Conservation (phyloP, 805 yeast genomes). For the Ogataea ramenticola region DNA sequence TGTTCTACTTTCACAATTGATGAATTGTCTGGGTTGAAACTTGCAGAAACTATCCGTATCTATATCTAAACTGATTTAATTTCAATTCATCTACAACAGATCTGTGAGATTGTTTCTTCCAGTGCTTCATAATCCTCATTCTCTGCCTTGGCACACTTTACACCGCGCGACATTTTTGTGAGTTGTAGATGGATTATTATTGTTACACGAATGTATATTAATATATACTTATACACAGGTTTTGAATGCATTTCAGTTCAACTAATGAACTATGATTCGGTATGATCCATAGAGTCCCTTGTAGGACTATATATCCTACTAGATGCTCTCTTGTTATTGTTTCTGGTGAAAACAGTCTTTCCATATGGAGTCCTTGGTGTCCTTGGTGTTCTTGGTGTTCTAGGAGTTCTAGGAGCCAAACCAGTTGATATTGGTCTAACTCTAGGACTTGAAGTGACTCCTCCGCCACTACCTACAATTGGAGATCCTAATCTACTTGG, state of each 20-base stretch:
- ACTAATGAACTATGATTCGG: neutral
- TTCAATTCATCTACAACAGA: too few relatives aligned
- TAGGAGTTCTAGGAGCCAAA: constrained; percentile 17
- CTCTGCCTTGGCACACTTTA: too few relatives aligned
- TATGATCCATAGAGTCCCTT: neutral
- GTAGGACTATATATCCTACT: constrained; percentile 5
- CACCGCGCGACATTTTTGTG: too few relatives aligned
- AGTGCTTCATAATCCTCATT: too few relatives aligned
- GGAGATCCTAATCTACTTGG: constrained; percentile 19
- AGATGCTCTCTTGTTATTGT: constrained; percentile 9
- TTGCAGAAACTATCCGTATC: too few relatives aligned
- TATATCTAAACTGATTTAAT: too few relatives aligned
- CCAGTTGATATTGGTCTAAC: constrained; percentile 1
- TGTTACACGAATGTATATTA: neutral
- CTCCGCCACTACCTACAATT: constrained; percentile 8
- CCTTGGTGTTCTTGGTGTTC: constrained; percentile 19
- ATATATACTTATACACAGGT: neutral
- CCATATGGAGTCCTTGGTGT: constrained; percentile 17
- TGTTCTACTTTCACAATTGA: neutral
- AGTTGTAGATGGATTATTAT: neutral
- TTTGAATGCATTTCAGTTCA: too few relatives aligned
- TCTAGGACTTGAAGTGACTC: constrained; percentile 15
- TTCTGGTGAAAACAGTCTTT: constrained; percentile 9
- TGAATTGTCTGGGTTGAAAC: too few relatives aligned
- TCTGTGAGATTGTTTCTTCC: too few relatives aligned